Percentiles rank a stretch among this genome's conserved stretches.
Evolutionary conservation across 2,329 filamentous ascomycete genomes (phyloP).

Genomic region (Diaporthe vaccinii): DNA sequence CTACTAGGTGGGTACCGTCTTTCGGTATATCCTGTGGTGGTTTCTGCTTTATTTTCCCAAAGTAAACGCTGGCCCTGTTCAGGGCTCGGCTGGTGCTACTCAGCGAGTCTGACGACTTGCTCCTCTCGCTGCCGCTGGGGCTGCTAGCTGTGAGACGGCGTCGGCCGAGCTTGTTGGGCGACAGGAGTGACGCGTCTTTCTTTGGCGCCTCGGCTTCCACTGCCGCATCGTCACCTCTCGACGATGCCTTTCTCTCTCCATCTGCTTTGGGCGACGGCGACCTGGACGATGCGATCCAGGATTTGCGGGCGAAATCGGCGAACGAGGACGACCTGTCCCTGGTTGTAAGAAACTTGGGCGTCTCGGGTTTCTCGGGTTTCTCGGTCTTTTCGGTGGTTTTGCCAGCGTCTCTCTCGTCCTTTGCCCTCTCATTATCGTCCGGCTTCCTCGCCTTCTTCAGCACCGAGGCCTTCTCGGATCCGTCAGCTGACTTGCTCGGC

Average conservation of each 20-base stretch:
- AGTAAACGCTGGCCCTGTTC: constrained; percentile 61
- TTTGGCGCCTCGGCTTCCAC: constrained; percentile 2
- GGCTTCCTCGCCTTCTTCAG: constrained; percentile 46
- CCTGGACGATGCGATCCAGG: constrained; percentile 65
- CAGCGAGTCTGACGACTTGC: constrained; percentile 52
- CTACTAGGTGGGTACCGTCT: constrained; percentile 47
- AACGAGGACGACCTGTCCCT: constrained; percentile 61
- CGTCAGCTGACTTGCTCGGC: constrained; percentile 54
- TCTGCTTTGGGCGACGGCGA: constrained; percentile 60
- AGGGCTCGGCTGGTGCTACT: constrained; percentile 55
- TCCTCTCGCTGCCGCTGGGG: constrained; percentile 49
- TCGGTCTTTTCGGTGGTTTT: constrained; percentile 44
- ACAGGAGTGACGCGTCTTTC: constrained; percentile 47
- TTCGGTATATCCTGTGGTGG: constrained; percentile 53
- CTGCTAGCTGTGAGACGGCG: constrained; percentile 49
- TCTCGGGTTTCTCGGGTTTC: constrained; percentile 45
- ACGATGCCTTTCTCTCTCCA: constrained; percentile 43
- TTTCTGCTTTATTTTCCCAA: constrained; percentile 65
- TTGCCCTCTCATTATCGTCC: constrained; percentile 19
- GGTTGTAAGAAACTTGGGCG: constrained; percentile 50
- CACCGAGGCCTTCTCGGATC: constrained; percentile 49
- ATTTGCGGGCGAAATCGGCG: constrained; percentile 63
- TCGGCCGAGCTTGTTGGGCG: constrained; percentile 48
- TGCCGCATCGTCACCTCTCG: constrained; percentile 24
- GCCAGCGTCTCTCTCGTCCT: constrained; percentile 27